Percentiles rank a stretch among this genome's conserved stretches.
phyloP scores from a whole-genome alignment of 805 yeast species.

The Metschnikowia orientalis region DNA sequence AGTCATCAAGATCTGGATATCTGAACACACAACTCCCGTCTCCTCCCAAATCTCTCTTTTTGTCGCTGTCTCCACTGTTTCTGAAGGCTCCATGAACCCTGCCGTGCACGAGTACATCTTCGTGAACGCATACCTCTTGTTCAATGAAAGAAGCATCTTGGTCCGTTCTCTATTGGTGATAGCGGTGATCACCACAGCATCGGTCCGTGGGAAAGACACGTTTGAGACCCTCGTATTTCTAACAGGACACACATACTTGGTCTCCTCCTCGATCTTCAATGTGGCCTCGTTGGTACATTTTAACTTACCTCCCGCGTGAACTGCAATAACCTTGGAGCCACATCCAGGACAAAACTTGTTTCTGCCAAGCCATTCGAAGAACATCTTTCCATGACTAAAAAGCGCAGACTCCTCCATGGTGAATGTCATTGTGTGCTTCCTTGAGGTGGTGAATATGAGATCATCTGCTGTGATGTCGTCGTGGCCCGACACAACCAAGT shows the following conservation, averaged over 20 bases:
- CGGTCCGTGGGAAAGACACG: constrained; percentile 88
- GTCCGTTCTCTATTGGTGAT: constrained; percentile 58
- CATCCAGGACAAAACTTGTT: constrained; percentile 84
- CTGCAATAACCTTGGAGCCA: constrained; percentile 58
- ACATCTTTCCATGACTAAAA: constrained; percentile 78
- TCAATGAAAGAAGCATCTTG: constrained; percentile 66
- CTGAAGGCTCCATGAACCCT: constrained; percentile 95
- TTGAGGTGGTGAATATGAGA: constrained; percentile 27
- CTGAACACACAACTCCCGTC: constrained; percentile 67
- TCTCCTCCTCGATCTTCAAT: constrained; percentile 4
- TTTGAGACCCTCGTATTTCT: constrained; percentile 53
- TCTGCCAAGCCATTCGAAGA: constrained; percentile 76
- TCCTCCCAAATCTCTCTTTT: constrained; percentile 93
- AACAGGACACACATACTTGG: constrained; percentile 32
- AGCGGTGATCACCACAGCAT: constrained; percentile 81
- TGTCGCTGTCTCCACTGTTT: constrained; percentile 84
- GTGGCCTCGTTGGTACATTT: constrained; percentile 17
- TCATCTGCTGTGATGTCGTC: constrained; percentile 16
- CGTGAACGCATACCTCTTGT: constrained; percentile 51
- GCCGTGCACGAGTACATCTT: constrained; percentile 81
- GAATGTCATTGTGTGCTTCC: constrained; percentile 36
- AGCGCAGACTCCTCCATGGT: constrained; percentile 52
- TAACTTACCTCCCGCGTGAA: constrained; percentile 57
- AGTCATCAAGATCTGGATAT: constrained; percentile 59
- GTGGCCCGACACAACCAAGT: constrained; percentile 15